phyloP scores from a whole-genome alignment of 768 basidiomycete genomes.

The Mycena belliarum region DNA sequence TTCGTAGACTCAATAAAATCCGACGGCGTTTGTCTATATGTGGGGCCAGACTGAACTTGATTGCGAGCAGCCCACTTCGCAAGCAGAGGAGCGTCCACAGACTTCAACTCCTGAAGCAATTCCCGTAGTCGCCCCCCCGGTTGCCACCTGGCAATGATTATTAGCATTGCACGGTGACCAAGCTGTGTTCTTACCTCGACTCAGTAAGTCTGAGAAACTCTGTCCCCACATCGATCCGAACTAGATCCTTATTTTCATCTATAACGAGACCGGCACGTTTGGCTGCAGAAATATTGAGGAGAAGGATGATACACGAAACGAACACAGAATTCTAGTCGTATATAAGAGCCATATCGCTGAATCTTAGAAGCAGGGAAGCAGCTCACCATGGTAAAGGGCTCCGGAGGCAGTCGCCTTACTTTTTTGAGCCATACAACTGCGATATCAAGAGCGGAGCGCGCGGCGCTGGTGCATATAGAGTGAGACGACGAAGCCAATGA shows the following conservation, averaged over 20 bases:
- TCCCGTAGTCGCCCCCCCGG: constrained; percentile 4
- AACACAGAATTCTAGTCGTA: not conserved
- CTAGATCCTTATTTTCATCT: not conserved
- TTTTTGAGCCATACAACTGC: not conserved
- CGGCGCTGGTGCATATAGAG: constrained; percentile 1
- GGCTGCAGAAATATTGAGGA: not conserved
- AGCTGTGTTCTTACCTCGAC: not conserved
- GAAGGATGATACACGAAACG: not conserved
- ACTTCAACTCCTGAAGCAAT: constrained; percentile 9
- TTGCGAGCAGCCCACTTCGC: not conserved
- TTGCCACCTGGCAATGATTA: not conserved
- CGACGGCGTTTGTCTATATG: not conserved
- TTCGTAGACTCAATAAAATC: not conserved
- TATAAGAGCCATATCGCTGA: no score
- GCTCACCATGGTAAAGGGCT: not conserved
- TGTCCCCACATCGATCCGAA: not conserved
- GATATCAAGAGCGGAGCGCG: not conserved
- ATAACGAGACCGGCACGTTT: constrained; percentile 2
- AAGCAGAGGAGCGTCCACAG: constrained; percentile 1
- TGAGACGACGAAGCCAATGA: constrained; percentile 6
- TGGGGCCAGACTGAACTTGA: not conserved
- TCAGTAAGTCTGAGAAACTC: constrained; percentile 1
- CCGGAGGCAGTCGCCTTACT: not conserved
- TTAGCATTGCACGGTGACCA: no score
- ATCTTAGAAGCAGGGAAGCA: not conserved